These are phyloP conservation scores for Xylaria flabelliformis DNA, from an alignment of 495 filamentous ascomycete genomes.

Conservation along the genomic window DNA sequence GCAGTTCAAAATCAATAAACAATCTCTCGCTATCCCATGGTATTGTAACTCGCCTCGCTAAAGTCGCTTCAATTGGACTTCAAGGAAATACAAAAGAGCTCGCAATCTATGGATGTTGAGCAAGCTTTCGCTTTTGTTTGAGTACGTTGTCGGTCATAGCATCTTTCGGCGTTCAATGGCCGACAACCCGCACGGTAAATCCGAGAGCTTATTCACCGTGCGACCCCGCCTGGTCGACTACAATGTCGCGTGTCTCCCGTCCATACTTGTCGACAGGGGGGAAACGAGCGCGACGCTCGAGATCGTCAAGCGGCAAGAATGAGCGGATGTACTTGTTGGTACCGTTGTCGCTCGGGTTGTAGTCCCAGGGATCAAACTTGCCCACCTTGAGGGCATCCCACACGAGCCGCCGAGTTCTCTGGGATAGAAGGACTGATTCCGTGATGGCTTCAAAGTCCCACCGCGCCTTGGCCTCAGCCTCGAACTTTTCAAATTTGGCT, in stretches of 20 bases:
- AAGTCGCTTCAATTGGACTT: constrained; percentile 27
- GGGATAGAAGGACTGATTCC: constrained; percentile 68
- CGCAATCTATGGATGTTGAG: not conserved
- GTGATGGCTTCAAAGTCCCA: constrained; percentile 81
- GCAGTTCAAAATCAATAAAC: not conserved
- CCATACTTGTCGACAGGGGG: constrained; percentile 69
- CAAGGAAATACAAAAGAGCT: constrained; percentile 5
- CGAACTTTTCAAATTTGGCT: constrained; percentile 64
- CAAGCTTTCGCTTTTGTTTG: not conserved
- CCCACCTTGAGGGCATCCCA: constrained; percentile 78
- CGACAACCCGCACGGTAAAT: not conserved
- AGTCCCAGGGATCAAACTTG: constrained; percentile 76
- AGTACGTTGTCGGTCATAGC: not conserved
- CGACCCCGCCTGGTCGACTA: constrained; percentile 55
- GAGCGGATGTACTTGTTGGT: constrained; percentile 76
- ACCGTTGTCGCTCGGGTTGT: constrained; percentile 74
- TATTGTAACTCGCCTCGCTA: constrained; percentile 39
- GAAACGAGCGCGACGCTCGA: constrained; percentile 69
- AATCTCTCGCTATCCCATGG: constrained; percentile 2
- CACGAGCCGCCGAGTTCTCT: constrained; percentile 73
- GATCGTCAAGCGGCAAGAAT: constrained; percentile 70
- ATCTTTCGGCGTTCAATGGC: not conserved
- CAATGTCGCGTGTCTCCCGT: constrained; percentile 47
- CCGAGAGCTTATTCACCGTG: constrained; percentile 46
- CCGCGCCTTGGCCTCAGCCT: constrained; percentile 65